Base-by-base conservation (phyloP, 495 filamentous ascomycete species). In the Neurospora sp. region DNA sequence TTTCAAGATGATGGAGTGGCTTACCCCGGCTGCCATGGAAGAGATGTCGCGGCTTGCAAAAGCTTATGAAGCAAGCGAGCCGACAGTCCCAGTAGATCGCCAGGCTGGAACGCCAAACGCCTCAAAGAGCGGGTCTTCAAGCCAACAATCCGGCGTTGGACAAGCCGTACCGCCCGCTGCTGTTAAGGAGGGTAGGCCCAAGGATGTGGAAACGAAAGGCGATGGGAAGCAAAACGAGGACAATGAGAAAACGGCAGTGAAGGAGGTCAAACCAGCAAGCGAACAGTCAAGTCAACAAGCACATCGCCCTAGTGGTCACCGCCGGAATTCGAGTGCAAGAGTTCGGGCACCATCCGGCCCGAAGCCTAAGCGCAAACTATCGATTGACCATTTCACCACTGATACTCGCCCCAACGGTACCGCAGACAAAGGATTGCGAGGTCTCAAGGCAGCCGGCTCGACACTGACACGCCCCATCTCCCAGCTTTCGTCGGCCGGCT, bases 1-100 rank as follows among this genome's bases (percentile, higher is more conserved):
- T 5, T 85, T 94, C 74, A 90, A 90, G 71, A 92, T 95, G 89
- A 82, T 95, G 38, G 92, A 94, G 79, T 94, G 91, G 91, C 82
- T 92, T 44, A 89, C 90, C 16, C 86, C 90, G 10, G 82, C 81
- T 59, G 83, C 79, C 41, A 75, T 86, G 17, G 81, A 84, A 61
- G 80, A 82, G 9, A 79, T 86, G 79, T 79, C 80, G 8, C 73
- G 78, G 16, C 82, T 75, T 59, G 74, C 77, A 3, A 68, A 71
- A 27, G 44, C 12, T 17, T 75, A 79, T 9, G 69, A 76, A 41
- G 9, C 73, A 8, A 69, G 3, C 31, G 59, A 12, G n/a, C 31
- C 72, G 9, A 4, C 14, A 65, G 6, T 10, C 17, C 44, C 42
- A 14, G 12, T 17, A 35, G 27, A 35, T 35, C 27, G 53, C 53